Evolutionary conservation across 352 stramenopile genomes (phyloP).

Genomic region (Thalassiosira sp.): DNA sequence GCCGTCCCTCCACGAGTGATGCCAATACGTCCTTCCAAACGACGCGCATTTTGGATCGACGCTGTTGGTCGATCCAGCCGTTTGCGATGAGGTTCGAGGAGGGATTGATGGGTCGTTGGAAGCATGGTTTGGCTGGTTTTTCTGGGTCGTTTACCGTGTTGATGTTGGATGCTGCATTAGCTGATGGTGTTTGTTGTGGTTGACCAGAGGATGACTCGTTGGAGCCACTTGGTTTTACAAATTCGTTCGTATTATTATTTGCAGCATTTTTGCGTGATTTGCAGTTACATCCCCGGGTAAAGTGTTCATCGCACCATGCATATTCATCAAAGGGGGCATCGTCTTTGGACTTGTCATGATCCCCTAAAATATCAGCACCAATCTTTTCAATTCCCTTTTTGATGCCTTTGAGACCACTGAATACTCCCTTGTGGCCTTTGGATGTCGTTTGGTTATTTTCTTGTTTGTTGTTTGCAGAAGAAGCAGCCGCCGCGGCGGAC

Average conservation of each 20-base stretch:
- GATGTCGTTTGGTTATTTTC: not conserved
- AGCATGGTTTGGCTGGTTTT: slow-evolving; percentile 55
- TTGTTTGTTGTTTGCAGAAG: not conserved
- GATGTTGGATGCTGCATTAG: slow-evolving; percentile 3
- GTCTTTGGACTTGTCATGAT: slow-evolving; percentile 22
- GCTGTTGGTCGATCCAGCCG: slow-evolving; percentile 81
- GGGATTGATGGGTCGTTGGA: slow-evolving; percentile 70
- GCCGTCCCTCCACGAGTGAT: slow-evolving; percentile 61
- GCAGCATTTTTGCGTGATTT: slow-evolving; percentile 28
- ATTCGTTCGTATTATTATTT: slow-evolving; percentile 11
- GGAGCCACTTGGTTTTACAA: not conserved
- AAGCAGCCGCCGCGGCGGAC: slow-evolving; percentile 17
- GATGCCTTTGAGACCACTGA: slow-evolving; percentile 52
- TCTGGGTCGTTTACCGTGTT: slow-evolving; percentile 7
- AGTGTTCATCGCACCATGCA: slow-evolving; percentile 61
- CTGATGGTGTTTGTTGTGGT: too few species aligned
- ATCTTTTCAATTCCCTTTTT: slow-evolving; percentile 57
- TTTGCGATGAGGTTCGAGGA: slow-evolving; percentile 73
- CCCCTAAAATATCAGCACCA: slow-evolving; percentile 23
- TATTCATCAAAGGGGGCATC: slow-evolving; percentile 41
- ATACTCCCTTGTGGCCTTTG: slow-evolving; percentile 8
- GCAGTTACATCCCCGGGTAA: slow-evolving; percentile 50
- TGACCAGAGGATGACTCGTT: not conserved
- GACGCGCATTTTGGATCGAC: slow-evolving; percentile 75
- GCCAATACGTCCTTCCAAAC: slow-evolving; percentile 82